A percentile compares a stretch with the other conserved stretches of the same genome.
Evolutionary conservation across 202 grass and related monocot species (phyloP).

Genomic region (Sporobolus alterniflorus): DNA sequence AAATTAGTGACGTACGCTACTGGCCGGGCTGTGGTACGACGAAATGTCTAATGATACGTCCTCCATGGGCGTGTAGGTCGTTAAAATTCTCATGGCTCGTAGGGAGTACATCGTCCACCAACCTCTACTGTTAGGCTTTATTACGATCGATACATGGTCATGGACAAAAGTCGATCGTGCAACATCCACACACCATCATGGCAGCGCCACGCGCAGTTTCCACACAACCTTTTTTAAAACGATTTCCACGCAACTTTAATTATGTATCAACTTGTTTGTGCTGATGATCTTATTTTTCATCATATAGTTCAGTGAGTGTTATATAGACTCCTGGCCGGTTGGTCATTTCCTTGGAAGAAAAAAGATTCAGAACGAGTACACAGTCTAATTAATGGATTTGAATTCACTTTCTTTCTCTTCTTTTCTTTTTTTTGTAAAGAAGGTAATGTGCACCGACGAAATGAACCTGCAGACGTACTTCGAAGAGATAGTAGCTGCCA

Average conservation of each 20-base stretch:
- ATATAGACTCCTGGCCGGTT: too few species aligned
- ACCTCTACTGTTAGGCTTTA: conserved; percentile 12
- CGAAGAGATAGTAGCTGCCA: neutral
- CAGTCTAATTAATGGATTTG: neutral
- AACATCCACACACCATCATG: neutral
- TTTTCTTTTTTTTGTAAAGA: neutral
- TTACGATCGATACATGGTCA: neutral
- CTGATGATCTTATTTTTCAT: neutral
- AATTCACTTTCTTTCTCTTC: neutral
- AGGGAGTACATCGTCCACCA: neutral
- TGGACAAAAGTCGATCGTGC: neutral
- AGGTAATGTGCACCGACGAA: neutral
- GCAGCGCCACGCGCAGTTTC: too few species aligned
- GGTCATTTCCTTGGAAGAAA: neutral
- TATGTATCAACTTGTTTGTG: too few species aligned
- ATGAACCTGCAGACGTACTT: conserved; percentile 15
- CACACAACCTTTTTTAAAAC: too few species aligned
- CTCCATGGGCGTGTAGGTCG: neutral
- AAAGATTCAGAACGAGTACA: neutral
- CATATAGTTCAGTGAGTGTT: neutral
- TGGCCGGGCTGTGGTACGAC: neutral
- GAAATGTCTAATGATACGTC: neutral
- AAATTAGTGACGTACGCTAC: too few species aligned
- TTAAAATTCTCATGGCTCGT: conserved; percentile 8
- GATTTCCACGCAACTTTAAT: neutral